Evolutionary conservation across 352 stramenopile species (phyloP), one percentile per base, ranked within the genome.

Genomic region (Peronospora destructor): DNA sequence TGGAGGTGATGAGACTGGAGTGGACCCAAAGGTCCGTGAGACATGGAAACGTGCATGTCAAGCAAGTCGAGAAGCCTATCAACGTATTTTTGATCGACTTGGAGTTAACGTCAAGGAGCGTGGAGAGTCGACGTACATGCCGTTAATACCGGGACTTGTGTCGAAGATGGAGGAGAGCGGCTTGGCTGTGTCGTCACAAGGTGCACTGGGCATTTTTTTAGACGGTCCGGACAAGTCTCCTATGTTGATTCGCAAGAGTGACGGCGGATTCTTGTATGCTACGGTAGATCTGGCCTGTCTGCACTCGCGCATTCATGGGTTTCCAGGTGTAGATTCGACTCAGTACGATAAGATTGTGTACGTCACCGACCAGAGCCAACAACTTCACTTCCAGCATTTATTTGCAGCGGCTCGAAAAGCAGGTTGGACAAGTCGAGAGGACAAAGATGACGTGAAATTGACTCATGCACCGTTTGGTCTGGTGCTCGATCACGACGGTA

Each of bases 171-270:
- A 76, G 52, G 39, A 62, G 2, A 59, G 42, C 13, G 76, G 80
- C 0, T 39, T 89, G 6, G 73, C 73, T 0, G 66, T 83, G 2
- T 48, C 68, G 33, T 88, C 78, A 0, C 75, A 72, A 23, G 82
- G 78, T 12, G 82, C 82, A 16, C 48, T 89, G 4, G 84, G 78
- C 1, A 70, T 89, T 23, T 92, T 92, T 44, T 59, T 90, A 7
- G 73, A 89, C 29, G 78, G 78, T 0, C 65, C 53, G 0, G 66
- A 87, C 41, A 88, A 88, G 23, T 68, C 79, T 11, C 79, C 83
- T 0, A 89, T 93, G 76, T 52, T 93, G n/a, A 69, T 93, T 29
- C 76, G 78, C 33, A 93, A 91, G 58, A 58, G 81, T 26, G 83
- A 93, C 48, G 79, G 83, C 11, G 79, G 78, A 0, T 92, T 78